A percentile compares a stretch with the other conserved stretches of the same genome.
Evolutionary conservation across 768 basidiomycete species (phyloP).

Genomic region (Lactarius indigo): DNA sequence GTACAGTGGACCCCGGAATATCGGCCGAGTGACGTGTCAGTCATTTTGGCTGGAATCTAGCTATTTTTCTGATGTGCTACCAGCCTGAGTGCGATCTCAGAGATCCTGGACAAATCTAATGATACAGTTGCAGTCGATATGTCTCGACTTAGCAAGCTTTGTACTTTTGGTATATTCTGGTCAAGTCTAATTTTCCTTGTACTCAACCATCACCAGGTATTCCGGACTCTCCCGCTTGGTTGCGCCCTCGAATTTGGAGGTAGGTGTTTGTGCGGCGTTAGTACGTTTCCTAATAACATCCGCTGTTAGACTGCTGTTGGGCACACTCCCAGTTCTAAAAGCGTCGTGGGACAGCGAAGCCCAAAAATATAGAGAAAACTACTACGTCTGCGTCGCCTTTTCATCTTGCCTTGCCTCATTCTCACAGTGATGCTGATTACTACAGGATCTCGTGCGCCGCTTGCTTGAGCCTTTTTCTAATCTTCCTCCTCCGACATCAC

Average conservation of each 20-base stretch:
- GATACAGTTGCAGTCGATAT: conserved; percentile 53
- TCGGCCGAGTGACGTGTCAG: conserved; percentile 60
- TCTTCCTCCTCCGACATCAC: conserved; percentile 24
- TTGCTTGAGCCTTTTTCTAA: conserved; percentile 55
- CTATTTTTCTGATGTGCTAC: conserved; percentile 15
- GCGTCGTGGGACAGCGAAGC: conserved; percentile 55
- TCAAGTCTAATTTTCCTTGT: conserved; percentile 11
- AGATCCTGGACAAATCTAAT: conserved; percentile 51
- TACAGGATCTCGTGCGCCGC: conserved; percentile 65
- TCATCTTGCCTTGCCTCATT: not conserved
- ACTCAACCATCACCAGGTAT: conserved; percentile 45
- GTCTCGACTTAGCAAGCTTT: conserved; percentile 50
- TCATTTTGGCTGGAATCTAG: not conserved
- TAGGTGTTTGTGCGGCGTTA: conserved; percentile 34
- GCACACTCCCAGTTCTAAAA: conserved; percentile 56
- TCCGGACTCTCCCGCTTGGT: conserved; percentile 70
- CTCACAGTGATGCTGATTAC: conserved; percentile 14
- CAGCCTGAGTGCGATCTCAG: conserved; percentile 56
- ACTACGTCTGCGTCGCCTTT: conserved; percentile 52
- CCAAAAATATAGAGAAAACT: conserved; percentile 59
- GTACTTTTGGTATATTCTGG: conserved; percentile 52
- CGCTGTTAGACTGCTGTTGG: conserved; percentile 54
- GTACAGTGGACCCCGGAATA: conserved; percentile 63
- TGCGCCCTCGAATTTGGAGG: conserved; percentile 79
- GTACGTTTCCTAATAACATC: conserved; percentile 13